Conservation (phyloP, 31 red algal species). For the Endocladia muricata region DNA sequence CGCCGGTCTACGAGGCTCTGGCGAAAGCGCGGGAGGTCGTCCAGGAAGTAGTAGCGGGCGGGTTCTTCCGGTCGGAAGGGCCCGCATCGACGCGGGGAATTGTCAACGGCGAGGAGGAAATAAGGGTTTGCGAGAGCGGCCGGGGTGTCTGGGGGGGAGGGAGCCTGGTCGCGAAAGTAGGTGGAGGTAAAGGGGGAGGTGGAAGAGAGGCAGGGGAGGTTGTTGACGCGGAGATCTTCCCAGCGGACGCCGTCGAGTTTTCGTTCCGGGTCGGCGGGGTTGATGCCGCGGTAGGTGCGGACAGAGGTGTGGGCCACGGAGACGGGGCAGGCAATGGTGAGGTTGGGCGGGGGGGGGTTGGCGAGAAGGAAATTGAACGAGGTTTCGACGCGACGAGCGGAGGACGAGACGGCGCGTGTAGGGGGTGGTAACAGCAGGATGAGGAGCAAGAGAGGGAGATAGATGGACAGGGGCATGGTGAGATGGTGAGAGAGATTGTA, state of each 20-base stretch:
- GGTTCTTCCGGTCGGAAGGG: not conserved
- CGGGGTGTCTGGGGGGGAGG: not conserved
- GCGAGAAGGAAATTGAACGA: conserved; percentile 3
- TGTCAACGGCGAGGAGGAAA: conserved; percentile 9
- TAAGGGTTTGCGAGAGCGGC: not conserved
- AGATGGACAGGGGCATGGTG: too few relatives aligned
- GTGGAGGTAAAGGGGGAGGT: not conserved
- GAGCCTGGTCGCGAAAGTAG: not conserved
- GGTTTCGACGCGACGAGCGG: not conserved
- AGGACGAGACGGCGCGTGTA: not conserved
- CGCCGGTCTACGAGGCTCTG: not conserved
- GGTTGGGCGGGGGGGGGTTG: not conserved
- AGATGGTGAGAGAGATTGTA: too few relatives aligned
- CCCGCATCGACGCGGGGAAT: conserved; percentile 14
- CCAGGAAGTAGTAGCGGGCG: conserved; percentile 13
- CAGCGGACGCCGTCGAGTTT: conserved; percentile 5
- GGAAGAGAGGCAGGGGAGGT: not conserved
- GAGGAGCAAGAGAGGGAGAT: not conserved
- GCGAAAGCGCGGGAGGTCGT: conserved; percentile 17
- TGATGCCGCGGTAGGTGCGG: conserved; percentile 1
- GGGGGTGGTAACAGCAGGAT: not conserved
- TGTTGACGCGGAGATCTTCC: conserved; percentile 5
- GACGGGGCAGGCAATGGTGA: not conserved
- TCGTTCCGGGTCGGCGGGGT: not conserved
- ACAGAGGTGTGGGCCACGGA: not conserved